Evolutionary conservation across 108 stramenopile genomes (phyloP), one percentile per base, ranked within the genome.

Genomic region (Pelagomonas calceolata): DNA sequence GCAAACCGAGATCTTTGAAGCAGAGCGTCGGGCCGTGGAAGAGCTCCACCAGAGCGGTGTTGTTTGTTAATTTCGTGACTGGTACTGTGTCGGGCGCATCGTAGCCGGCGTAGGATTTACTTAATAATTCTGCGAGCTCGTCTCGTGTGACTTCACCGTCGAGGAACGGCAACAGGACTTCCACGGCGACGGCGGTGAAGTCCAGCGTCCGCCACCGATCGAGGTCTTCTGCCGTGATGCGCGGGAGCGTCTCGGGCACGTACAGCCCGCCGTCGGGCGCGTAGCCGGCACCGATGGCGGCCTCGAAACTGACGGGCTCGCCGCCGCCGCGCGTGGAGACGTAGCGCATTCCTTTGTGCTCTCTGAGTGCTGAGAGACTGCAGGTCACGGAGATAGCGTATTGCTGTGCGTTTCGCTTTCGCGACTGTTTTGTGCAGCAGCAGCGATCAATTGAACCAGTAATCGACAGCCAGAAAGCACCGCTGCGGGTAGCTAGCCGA

Each of bases 21-120:
- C 92, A 91, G 79, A 84, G 82, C 1, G 94, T 91, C 26, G 94
- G 91, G 32, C 94, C 94, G 80, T 92, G 91, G 76, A 91, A 95
- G 64, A 95, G 73, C 79, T 95, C 94, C 29, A 86, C 85, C 30
- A 95, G 73, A 36, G 17, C 14, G 69, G 77, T 86, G 15, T 32
- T 3, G 7, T 30, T 17, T 30, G 30, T 17, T 10, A 46, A 34
- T 32, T 17, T 10, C 32, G 32, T 30, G 21, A 70, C 44, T 18
- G 43, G 44, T 0, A 69, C 43, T 17, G 21, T 26, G 32, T 70
- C 36, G 15, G 16, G 17, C 34, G 32, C 30, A 26, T 4, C 26
- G 63, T 64, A 70, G 26, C 16, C n/a, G 63, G 26, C 51, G 31
- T 34, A 70, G n/a, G 32, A 7, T 31, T 34, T 26, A 14, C 18